Conservation (phyloP, 192 early-diverging fungal genomes). For the Bifiguratus adelaidae region DNA sequence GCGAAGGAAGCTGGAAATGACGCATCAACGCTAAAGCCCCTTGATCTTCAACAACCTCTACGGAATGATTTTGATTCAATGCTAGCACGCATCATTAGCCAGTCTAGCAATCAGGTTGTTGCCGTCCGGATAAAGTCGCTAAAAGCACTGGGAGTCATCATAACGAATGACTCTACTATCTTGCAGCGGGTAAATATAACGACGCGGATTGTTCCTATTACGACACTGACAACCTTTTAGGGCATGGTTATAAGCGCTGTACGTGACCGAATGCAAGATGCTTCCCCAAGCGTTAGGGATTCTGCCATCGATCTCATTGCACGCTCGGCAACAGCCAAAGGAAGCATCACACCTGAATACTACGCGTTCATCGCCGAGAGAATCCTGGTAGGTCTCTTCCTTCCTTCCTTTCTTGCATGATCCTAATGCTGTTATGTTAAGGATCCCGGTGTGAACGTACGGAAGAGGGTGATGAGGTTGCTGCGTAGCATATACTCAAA, state of each 20-base stretch:
- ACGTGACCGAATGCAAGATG: slow-evolving; percentile 66
- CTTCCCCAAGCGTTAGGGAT: slow-evolving; percentile 78
- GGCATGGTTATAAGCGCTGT: slow-evolving; percentile 58
- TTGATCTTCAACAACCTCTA: slow-evolving; percentile 41
- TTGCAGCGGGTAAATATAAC: slow-evolving; percentile 33
- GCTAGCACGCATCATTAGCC: slow-evolving; percentile 48
- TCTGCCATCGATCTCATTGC: slow-evolving; percentile 84
- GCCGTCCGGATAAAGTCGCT: slow-evolving; percentile 67
- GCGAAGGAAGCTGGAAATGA: no score
- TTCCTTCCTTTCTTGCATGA: no score
- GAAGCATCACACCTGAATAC: slow-evolving; percentile 57
- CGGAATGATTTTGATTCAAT: slow-evolving; percentile 62
- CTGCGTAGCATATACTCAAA: no score
- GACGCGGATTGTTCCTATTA: neutral
- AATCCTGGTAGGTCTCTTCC: slow-evolving; percentile 61
- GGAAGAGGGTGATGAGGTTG: no score
- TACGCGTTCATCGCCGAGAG: slow-evolving; percentile 73
- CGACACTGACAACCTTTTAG: slow-evolving; percentile 3
- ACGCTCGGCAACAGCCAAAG: slow-evolving; percentile 60
- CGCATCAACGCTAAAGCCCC: no score
- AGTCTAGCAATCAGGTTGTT: slow-evolving; percentile 54
- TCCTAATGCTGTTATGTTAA: no score
- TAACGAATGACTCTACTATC: slow-evolving; percentile 50
- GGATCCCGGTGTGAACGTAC: no score
- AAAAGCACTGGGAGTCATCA: slow-evolving; percentile 69